Evolutionary conservation across 1,139 yeast species (phyloP), one percentile per base, ranked within the genome.

Genomic region (Pichia sp.): DNA sequence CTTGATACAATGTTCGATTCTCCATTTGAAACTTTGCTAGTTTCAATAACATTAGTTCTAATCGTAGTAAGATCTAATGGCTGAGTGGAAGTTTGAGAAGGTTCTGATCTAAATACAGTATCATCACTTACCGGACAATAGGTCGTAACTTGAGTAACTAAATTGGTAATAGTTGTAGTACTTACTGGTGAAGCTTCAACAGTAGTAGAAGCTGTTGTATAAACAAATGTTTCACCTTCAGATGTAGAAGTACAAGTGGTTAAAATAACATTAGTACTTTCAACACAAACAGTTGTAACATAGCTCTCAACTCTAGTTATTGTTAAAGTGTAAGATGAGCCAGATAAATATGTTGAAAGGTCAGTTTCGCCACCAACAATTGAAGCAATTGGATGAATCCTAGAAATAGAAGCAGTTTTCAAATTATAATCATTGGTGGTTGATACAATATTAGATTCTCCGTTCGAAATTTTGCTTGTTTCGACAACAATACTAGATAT

Each of bases 261-360:
- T 6, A 27, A 23, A 9, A 26, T 10, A 11, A 31, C 35, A 10
- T 30, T 27, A 7, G 43, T 40, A 3, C 22, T 20, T 25, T 35
- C 43, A 10, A 35, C 23, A 10, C 16, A 40, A 9, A 29, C 5
- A 20, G 34, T 30, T 2, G 33, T 35, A 5, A 38, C 26, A 25
- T 33, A 28, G 10, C 33, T 31, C 7, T 31, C 39, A 32, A 30
- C 35, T 23, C 30, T 30, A 11, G 46, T 40, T 23, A 38, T n/a
- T 12, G 41, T 47, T 36, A 55, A 39, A 8, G 57, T 32, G 35
- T 31, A 31, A 8, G 34, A 20, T 31, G 24, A 20, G 10, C 24
- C 34, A 20, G 34, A 31, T 10, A 20, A 31, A 31, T 31, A 31
- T 5, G 34, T 31, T 2, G 37, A 30, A 22, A 26, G 10, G 24